Evolutionary conservation across 371 early-diverging fungal genomes (phyloP).

Genomic region (Syncephalastrum monosporum): DNA sequence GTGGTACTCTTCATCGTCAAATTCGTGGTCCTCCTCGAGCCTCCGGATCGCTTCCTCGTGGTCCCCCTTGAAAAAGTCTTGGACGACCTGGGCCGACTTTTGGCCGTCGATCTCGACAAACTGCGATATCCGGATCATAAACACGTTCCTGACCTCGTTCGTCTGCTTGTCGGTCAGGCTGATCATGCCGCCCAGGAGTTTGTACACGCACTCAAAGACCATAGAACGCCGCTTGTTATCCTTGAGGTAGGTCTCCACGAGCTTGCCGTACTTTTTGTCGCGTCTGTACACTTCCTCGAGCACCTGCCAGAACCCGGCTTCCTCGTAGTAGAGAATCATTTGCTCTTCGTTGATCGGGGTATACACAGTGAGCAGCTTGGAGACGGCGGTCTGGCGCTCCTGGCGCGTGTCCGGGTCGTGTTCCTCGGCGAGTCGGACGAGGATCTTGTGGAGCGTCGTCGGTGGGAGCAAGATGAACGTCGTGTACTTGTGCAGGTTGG

Average conservation of each 20-base stretch:
- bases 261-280: conserved; percentile 62
- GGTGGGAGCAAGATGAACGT: conserved; percentile 61
- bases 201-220: conserved; percentile 62
- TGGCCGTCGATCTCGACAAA: conserved; percentile 72
- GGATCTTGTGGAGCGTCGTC: conserved; percentile 56
- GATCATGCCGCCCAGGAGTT: conserved; percentile 45
- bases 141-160: conserved; percentile 55
- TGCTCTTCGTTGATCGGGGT: conserved; percentile 57
- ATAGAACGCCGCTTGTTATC: conserved; percentile 58
- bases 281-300: conserved; percentile 65
- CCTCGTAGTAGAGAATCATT: conserved; percentile 59
- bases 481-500: conserved; percentile 64
- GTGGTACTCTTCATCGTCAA: conserved; percentile 47
- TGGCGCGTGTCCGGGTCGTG: conserved; percentile 51
- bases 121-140: conserved; percentile 62
- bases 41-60: conserved; percentile 59
- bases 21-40: conserved; percentile 52
- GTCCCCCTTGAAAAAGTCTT: conserved; percentile 59
- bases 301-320: conserved; percentile 73
- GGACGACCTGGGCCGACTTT: conserved; percentile 60
- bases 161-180: conserved; percentile 55
- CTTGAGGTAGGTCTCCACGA: conserved; percentile 67
- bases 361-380: conserved; percentile 63
- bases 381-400: conserved; percentile 70
- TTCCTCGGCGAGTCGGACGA: conserved; percentile 57